Base-by-base conservation (phyloP, 2,329 filamentous ascomycete genomes). In the Beauveria brongniartii region DNA sequence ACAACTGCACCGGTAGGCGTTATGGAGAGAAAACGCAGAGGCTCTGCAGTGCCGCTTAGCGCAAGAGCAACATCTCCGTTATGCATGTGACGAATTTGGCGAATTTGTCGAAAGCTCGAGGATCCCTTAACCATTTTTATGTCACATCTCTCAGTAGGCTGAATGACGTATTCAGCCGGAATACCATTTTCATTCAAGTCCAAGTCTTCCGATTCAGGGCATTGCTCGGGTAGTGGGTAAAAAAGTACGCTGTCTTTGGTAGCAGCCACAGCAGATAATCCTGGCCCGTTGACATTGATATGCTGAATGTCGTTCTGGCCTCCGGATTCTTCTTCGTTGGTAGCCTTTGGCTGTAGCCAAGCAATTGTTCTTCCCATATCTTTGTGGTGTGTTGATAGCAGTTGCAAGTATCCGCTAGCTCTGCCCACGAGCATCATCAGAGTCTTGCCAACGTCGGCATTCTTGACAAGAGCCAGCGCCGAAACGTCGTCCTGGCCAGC, bases 401-500 rank as follows among this genome's bases (percentile, higher is more conserved):
- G 66, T 14, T 72, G 68, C 7, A 80, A 63, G 20, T 75, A 67
- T 2, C 78, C 78, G 63, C 74, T 78, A 2, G 77, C 74, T 43
- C 78, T 71, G 8, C 77, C 77, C 0, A 74, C 72, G 1, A 80
- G 61, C 1, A 77, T 64, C 1, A 71, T 67, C 58, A 69, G 59
- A 61, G 30, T 63, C 20, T 20, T 46, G 14, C 24, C 34, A 63
- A 8, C 64, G 55, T 9, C 69, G 4, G 40, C 24, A n/a, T 47
- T 64, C 26, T 70, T 70, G 8, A 78, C 62, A 20, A 80, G 69
- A 2, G 71, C 69, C 2, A 80, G 63, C 6, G 73, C 69, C 5
- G 70, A 77, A 24, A 78, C 69, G 57, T 80, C 78, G 61, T 76
- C 78, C 59, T 67, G 71, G 0, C 77, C 77, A 1, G 72, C 65